Conservation (phyloP, 1,284 basidiomycete genomes). For the Cryptococcus sp. region DNA sequence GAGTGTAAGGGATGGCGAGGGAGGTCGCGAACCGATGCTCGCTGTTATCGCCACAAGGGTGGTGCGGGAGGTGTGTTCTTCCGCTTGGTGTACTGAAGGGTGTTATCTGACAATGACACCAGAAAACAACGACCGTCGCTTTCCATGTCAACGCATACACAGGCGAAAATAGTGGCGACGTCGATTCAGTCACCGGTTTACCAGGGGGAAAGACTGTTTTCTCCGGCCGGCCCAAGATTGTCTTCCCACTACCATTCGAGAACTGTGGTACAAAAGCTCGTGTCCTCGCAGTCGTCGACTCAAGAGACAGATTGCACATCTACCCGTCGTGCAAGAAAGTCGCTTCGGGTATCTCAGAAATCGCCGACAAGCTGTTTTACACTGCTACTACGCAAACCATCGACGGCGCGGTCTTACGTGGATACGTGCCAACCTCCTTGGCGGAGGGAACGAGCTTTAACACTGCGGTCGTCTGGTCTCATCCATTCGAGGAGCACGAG, state of each 20-base stretch:
- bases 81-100: no score
- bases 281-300: slow-evolving; percentile 46
- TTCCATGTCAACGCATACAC: slow-evolving; percentile 79
- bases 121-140: slow-evolving; percentile 59
- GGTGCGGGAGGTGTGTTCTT: slow-evolving; percentile 19
- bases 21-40: slow-evolving; percentile 37
- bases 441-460: slow-evolving; percentile 10
- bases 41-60: slow-evolving; percentile 41
- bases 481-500: slow-evolving; percentile 63
- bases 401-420: slow-evolving; percentile 25
- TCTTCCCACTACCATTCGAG: slow-evolving; percentile 46
- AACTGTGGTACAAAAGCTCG: slow-evolving; percentile 46
- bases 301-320: slow-evolving; percentile 37
- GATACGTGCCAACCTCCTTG: slow-evolving; percentile 13
- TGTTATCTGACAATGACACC: no score
- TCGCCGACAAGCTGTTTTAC: slow-evolving; percentile 38
- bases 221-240: slow-evolving; percentile 28
- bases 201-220: slow-evolving; percentile 43
- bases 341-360: slow-evolving; percentile 30
- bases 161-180: slow-evolving; percentile 58
- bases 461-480: slow-evolving; percentile 59
- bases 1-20: slow-evolving; percentile 42
- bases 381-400: slow-evolving; percentile 19
- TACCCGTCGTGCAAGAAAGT: slow-evolving; percentile 53
- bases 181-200: slow-evolving; percentile 23